phyloP scores from a whole-genome alignment of 2,329 filamentous ascomycete genomes.

The Pezicula neosporulosa region DNA sequence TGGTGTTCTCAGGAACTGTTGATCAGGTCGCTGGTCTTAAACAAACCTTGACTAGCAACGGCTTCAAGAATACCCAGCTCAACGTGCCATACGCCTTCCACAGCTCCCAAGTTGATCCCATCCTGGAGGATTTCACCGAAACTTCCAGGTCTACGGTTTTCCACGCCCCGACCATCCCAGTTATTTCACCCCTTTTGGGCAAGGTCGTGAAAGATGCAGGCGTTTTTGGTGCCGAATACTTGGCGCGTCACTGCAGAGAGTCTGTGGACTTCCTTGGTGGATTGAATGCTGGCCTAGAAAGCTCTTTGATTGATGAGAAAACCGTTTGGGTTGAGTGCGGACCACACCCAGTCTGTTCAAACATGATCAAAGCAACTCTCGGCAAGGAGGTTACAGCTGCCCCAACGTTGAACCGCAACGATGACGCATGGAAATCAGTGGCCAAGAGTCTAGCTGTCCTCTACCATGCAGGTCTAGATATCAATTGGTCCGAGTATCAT shows the following conservation, averaged over 20 bases:
- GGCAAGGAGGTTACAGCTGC: slow-evolving; percentile 32
- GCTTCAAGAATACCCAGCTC: slow-evolving; percentile 56
- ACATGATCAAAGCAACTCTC: slow-evolving; percentile 63
- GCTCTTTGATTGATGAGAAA: slow-evolving; percentile 59
- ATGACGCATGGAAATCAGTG: slow-evolving; percentile 53
- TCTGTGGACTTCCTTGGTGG: slow-evolving; percentile 66
- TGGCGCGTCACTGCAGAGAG: slow-evolving; percentile 63
- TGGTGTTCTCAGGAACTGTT: slow-evolving; percentile 61
- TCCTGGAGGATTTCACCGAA: slow-evolving; percentile 54
- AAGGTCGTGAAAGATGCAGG: slow-evolving; percentile 54
- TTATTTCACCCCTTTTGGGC: slow-evolving; percentile 66
- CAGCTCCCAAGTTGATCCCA: slow-evolving; percentile 59
- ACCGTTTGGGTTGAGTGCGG: slow-evolving; percentile 71
- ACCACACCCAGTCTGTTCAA: slow-evolving; percentile 64
- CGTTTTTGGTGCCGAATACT: slow-evolving; percentile 56
- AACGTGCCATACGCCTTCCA: slow-evolving; percentile 66
- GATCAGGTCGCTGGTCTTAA: slow-evolving; percentile 51
- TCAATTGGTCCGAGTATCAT: slow-evolving; percentile 59
- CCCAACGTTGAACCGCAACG: slow-evolving; percentile 46
- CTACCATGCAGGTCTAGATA: slow-evolving; percentile 54
- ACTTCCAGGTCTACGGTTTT: slow-evolving; percentile 50
- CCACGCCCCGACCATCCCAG: slow-evolving; percentile 50
- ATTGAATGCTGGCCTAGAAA: slow-evolving; percentile 54
- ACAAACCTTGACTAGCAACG: slow-evolving; percentile 40
- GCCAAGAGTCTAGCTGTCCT: slow-evolving; percentile 51